A percentile compares a stretch with the other conserved stretches of the same genome.
Conservation (phyloP, 208 protist species). For the Lotmaria passim region DNA sequence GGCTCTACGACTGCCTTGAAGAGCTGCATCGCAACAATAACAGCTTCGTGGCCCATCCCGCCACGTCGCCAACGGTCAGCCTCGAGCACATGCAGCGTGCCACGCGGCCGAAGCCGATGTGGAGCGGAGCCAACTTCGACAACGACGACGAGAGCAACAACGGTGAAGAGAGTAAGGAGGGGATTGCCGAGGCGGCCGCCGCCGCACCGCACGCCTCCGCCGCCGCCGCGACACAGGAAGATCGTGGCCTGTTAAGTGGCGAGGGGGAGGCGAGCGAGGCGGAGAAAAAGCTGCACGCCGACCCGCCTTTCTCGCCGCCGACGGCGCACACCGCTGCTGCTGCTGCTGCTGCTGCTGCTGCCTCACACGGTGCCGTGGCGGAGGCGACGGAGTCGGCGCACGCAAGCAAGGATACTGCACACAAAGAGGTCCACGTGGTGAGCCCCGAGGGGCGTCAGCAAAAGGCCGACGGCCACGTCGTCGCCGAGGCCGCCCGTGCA, state of each 20-base stretch:
- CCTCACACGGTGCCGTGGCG: too few relatives aligned
- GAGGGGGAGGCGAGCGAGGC: slow-evolving; percentile 10
- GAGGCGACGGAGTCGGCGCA: background rate
- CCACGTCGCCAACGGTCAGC: slow-evolving; percentile 6
- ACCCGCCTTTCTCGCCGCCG: background rate
- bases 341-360: too few relatives aligned
- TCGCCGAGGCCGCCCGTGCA: background rate
- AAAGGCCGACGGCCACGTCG: background rate
- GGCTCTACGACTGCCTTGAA: slow-evolving; percentile 57
- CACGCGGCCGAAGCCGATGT: slow-evolving; percentile 33
- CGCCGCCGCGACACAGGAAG: too few relatives aligned
- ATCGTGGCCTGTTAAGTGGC: slow-evolving; percentile 8
- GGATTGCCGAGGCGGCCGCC: too few relatives aligned
- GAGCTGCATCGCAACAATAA: slow-evolving; percentile 55
- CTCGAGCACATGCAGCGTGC: slow-evolving; percentile 28
- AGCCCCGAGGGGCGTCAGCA: background rate
- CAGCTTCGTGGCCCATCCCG: slow-evolving; percentile 31
- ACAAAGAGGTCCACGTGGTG: background rate
- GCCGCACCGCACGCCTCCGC: too few relatives aligned
- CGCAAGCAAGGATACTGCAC: background rate
- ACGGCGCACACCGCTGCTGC: background rate
- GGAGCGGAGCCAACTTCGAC: slow-evolving; percentile 37
- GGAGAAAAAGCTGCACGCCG: background rate
- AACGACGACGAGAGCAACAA: slow-evolving; percentile 48
- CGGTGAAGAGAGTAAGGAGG: slow-evolving; percentile 2